Conservation (phyloP, 2,329 filamentous ascomycete genomes). For the Aspergillus costaricaensis region DNA sequence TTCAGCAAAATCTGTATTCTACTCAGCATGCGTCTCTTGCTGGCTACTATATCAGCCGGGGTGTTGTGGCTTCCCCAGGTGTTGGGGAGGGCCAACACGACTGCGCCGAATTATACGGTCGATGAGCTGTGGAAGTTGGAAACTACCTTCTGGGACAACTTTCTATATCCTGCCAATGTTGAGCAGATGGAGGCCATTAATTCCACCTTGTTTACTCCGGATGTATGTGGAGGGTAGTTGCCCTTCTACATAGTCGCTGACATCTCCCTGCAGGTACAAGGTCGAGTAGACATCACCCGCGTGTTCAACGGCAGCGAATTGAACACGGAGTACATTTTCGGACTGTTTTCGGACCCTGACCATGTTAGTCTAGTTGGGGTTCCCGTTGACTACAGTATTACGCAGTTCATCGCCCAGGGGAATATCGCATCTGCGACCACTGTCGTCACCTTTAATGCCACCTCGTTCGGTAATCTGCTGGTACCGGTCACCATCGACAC, state of each 20-base stretch:
- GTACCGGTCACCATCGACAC: slow-evolving; percentile 30
- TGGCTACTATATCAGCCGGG: not conserved
- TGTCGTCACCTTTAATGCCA: slow-evolving; percentile 28
- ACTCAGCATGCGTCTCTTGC: not conserved
- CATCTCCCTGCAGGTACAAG: slow-evolving; percentile 35
- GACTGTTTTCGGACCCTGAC: slow-evolving; percentile 24
- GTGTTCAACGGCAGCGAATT: slow-evolving; percentile 17
- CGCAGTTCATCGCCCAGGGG: slow-evolving; percentile 26
- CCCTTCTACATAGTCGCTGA: not conserved
- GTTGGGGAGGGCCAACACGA: not conserved
- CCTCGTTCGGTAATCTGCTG: slow-evolving; percentile 21
- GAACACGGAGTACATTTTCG: slow-evolving; percentile 20
- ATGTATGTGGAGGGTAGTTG: not conserved
- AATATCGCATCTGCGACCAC: slow-evolving; percentile 27
- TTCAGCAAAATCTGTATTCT: not conserved
- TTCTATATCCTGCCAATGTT: slow-evolving; percentile 18
- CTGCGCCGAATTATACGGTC: not conserved
- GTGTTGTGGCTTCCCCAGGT: not conserved
- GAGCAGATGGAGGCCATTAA: slow-evolving; percentile 20
- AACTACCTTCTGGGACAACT: slow-evolving; percentile 2
- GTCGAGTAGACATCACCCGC: slow-evolving; percentile 17
- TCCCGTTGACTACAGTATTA: slow-evolving; percentile 28
- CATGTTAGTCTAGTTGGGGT: slow-evolving; percentile 25
- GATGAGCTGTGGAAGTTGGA: slow-evolving; percentile 2
- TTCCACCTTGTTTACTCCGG: not conserved